phyloP scores from a whole-genome alignment of 805 yeast species.

The Ogataea saltuana region DNA sequence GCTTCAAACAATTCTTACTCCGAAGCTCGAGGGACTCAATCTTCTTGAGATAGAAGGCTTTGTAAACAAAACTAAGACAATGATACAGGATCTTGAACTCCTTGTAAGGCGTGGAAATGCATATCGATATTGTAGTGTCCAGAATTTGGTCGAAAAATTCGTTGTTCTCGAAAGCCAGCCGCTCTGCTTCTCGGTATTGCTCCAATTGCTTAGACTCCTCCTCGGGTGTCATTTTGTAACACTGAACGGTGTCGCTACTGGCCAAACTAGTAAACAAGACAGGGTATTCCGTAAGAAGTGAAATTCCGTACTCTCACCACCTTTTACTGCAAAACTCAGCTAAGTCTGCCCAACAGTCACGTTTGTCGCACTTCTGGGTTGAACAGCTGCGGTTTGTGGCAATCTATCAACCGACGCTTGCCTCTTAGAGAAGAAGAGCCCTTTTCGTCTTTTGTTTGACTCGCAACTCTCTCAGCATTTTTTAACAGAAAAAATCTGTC shows the following conservation, averaged over 20 bases:
- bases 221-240: slow-evolving; percentile 16
- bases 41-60: slow-evolving; percentile 25
- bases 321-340: too few species aligned
- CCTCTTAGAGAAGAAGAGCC: too few species aligned
- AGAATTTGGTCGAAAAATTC: slow-evolving; percentile 23
- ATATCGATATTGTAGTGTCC: slow-evolving; percentile 27
- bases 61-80: slow-evolving; percentile 29
- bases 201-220: slow-evolving; percentile 17
- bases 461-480: too few species aligned
- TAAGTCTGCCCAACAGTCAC: too few species aligned
- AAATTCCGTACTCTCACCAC: too few species aligned
- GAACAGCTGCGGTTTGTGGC: too few species aligned
- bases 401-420: too few species aligned
- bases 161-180: slow-evolving; percentile 24
- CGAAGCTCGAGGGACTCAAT: slow-evolving; percentile 26
- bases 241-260: neutral
- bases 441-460: too few species aligned
- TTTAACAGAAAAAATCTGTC: too few species aligned
- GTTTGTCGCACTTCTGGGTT: too few species aligned
- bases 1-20: slow-evolving; percentile 20
- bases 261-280: too few species aligned
- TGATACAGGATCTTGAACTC: slow-evolving; percentile 23
- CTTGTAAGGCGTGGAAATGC: slow-evolving; percentile 17
- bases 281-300: too few species aligned
- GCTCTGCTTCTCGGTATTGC: slow-evolving; percentile 26